Evolutionary conservation across 148 eudicot species (phyloP).

Genomic region (Vaccinium macrocarpon): DNA sequence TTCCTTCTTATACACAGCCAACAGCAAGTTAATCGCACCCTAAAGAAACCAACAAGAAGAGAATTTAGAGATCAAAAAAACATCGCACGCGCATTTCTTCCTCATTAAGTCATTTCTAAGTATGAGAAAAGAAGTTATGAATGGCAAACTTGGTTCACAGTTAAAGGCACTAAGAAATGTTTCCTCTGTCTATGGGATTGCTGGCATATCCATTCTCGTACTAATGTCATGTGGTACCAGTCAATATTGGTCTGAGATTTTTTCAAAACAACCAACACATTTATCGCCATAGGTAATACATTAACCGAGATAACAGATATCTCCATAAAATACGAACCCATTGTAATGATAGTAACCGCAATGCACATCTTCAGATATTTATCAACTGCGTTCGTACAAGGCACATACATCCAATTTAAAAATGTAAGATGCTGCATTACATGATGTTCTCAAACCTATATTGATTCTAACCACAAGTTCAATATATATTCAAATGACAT

Average conservation of each 20-base stretch:
- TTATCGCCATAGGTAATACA: not conserved
- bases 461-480: not conserved
- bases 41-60: not conserved
- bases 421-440: not conserved
- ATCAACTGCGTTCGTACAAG: not conserved
- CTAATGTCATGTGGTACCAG: not conserved
- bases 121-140: not conserved
- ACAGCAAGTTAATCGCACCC: constrained; percentile 14
- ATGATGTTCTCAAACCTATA: not conserved
- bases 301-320: not conserved
- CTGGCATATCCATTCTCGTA: not conserved
- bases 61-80: not conserved
- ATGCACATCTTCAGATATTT: not conserved
- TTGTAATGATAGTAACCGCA: not conserved
- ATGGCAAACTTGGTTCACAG: not conserved
- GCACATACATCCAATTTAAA: not conserved
- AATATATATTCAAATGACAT: not conserved
- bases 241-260: not conserved
- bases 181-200: not conserved
- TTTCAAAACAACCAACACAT: not conserved
- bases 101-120: not conserved
- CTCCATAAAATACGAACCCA: not conserved
- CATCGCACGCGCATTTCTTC: not conserved
- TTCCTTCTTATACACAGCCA: constrained; percentile 12
- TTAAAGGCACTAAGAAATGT: not conserved